Percentiles rank a stretch among this genome's conserved stretches.
These are phyloP conservation scores for Ramalina intermedia DNA, from an alignment of 495 filamentous ascomycete genomes.

Conservation along the genomic window DNA sequence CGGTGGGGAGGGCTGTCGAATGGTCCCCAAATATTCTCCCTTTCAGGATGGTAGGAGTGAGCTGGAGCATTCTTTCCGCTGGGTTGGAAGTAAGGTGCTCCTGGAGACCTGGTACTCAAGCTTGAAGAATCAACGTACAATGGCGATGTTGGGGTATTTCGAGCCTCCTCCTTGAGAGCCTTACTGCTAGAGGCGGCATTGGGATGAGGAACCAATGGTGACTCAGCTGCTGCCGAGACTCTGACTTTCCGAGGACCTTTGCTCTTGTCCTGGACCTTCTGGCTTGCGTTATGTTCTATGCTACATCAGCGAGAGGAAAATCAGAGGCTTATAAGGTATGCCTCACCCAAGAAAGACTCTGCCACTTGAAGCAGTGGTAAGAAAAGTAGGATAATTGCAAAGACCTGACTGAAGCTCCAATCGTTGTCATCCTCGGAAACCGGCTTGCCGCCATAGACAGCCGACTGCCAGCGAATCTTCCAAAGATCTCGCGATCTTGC, in stretches of 20 bases:
- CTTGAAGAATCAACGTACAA: too few relatives aligned
- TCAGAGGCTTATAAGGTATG: too few relatives aligned
- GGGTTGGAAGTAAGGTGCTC: too few relatives aligned
- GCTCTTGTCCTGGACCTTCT: not conserved
- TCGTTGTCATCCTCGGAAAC: not conserved
- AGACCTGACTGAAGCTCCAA: conserved; percentile 2
- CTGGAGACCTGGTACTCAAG: too few relatives aligned
- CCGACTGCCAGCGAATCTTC: conserved; percentile 3
- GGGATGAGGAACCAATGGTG: too few relatives aligned
- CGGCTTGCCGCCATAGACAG: not conserved
- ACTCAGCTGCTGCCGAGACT: too few relatives aligned
- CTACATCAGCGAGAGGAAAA: not conserved
- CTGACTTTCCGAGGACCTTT: too few relatives aligned
- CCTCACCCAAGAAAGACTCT: not conserved
- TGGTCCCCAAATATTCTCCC: not conserved
- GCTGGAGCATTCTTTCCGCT: too few relatives aligned
- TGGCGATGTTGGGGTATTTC: too few relatives aligned
- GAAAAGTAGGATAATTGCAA: not conserved
- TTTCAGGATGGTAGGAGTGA: too few relatives aligned
- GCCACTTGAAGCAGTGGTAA: not conserved
- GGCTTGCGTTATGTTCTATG: not conserved
- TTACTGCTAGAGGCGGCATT: too few relatives aligned
- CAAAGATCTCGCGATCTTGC: not conserved
- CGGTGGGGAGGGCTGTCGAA: not conserved
- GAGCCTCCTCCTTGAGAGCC: too few relatives aligned